Evolutionary conservation across 2,329 filamentous ascomycete species (phyloP), one percentile per base, ranked within the genome.

Genomic region (Teratosphaeria nubilosa): DNA sequence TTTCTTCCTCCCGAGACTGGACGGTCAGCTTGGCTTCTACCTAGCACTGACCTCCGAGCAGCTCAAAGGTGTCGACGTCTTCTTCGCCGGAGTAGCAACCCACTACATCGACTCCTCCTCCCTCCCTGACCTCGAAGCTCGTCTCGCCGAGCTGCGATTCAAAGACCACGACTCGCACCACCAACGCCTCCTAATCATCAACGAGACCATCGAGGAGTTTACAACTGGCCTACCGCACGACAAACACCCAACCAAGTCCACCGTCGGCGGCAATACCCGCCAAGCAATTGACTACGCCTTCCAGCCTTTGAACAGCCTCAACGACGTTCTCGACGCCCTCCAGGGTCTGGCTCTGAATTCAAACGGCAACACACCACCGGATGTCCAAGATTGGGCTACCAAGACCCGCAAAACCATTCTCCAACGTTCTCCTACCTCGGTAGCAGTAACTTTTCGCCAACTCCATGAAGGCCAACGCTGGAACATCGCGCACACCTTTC

Each of bases 61-160:
- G 62, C 77, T 99, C 62, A 85, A 81, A 60, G 94, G 94, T 51
- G 86, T 86, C 13, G 89, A 97, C 71, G 87, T 86, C 56, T 91
- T 95, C 69, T 96, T 95, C 76, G 82, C 90, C 52, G 94, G 94
- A 59, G 80, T 99, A 66, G 94, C 94, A 60, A 97, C 94, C 14
- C 94, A 99, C 77, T 99, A 96, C 77, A 78, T 99, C 64, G 88
- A 99, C 80, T 96, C 92, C 51, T 91, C 89, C 60, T 86, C 87
- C 64, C 81, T 99, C 60, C 85, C 88, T 54, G 83, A 84, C 65
- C 82, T 99, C 59, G 90, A 96, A 73, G 81, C 85, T 22, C 89
- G 92, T 71, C 82, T 99, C 27, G 88, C 90, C 1, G 94, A 99
- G 76, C 81, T 99, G 62, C 82, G 86, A 30, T 99, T 99, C 79